These are phyloP conservation scores for Xylariales sp. DNA, from an alignment of 2,329 filamentous ascomycete species.

Conservation along the genomic window DNA sequence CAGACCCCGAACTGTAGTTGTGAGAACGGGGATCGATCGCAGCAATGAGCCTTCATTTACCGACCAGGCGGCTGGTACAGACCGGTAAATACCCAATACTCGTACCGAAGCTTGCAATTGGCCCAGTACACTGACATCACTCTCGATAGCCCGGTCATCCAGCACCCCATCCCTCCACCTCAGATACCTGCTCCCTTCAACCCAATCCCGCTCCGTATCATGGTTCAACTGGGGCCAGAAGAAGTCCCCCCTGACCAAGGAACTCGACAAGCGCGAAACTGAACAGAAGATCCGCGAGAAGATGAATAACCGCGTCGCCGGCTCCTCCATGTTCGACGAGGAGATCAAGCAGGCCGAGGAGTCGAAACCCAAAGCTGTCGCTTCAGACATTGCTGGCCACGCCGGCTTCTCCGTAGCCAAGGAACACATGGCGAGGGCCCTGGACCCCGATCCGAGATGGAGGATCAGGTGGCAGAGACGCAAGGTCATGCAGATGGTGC, in stretches of 20 bases:
- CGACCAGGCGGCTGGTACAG: slow-evolving; percentile 55
- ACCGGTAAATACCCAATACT: slow-evolving; percentile 57
- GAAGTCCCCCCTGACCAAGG: slow-evolving; percentile 20
- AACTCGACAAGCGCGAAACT: slow-evolving; percentile 32
- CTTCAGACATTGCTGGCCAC: slow-evolving; percentile 8
- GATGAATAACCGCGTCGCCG: slow-evolving; percentile 39
- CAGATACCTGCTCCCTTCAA: slow-evolving; percentile 23
- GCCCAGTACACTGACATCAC: too few species aligned
- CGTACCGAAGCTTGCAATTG: too few species aligned
- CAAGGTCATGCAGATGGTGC: slow-evolving; percentile 74
- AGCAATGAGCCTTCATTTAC: slow-evolving; percentile 65
- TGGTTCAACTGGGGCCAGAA: slow-evolving; percentile 29
- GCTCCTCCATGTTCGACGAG: slow-evolving; percentile 61
- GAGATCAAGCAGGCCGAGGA: slow-evolving; percentile 35
- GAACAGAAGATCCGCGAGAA: slow-evolving; percentile 37
- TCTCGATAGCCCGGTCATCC: slow-evolving; percentile 15
- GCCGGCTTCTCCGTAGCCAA: slow-evolving; percentile 35
- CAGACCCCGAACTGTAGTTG: too few species aligned
- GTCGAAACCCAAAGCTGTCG: slow-evolving; percentile 5
- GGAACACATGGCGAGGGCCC: slow-evolving; percentile 54
- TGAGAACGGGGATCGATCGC: too few species aligned
- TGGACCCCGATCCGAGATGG: slow-evolving; percentile 71
- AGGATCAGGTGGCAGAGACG: slow-evolving; percentile 76
- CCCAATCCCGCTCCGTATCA: slow-evolving; percentile 39
- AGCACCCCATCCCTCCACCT: slow-evolving; percentile 19